Conservation (phyloP, 148 eudicot species). For the Camellia granthamiana region DNA sequence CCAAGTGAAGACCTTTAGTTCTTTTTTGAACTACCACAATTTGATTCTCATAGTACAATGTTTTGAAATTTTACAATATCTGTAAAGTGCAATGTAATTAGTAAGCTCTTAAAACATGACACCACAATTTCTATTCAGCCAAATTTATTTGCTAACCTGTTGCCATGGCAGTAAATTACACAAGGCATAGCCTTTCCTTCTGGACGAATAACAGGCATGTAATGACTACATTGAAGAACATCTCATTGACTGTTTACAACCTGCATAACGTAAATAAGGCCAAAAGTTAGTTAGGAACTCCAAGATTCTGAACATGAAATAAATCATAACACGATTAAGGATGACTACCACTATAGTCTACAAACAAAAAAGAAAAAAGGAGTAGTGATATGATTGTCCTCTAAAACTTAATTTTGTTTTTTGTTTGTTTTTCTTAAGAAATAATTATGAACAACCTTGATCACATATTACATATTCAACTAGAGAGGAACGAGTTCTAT, state of each 20-base stretch:
- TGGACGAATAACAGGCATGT: conserved; percentile 61
- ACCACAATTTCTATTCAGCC: neutral
- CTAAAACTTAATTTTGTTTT: neutral
- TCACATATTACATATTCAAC: neutral
- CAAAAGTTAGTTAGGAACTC: conserved; percentile 11
- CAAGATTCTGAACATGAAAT: neutral
- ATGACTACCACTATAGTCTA: neutral
- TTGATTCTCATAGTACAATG: neutral
- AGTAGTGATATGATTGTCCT: neutral
- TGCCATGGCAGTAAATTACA: conserved; percentile 97
- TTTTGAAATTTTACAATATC: neutral
- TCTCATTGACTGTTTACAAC: conserved; percentile 75
- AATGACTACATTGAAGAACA: conserved; percentile 85
- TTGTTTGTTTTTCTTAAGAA: neutral
- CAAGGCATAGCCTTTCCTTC: conserved; percentile 86
- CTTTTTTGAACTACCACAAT: neutral
- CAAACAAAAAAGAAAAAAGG: neutral
- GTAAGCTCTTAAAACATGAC: neutral
- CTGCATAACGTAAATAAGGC: conserved; percentile 38
- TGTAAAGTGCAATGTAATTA: neutral
- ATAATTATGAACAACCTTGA: neutral
- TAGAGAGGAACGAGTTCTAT: neutral
- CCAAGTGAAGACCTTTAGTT: conserved; percentile 4
- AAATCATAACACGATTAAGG: neutral
- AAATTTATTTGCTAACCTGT: conserved; percentile 58